Base-by-base conservation (phyloP, 2,329 filamentous ascomycete genomes). In the Pseudogymnoascus sp. region DNA sequence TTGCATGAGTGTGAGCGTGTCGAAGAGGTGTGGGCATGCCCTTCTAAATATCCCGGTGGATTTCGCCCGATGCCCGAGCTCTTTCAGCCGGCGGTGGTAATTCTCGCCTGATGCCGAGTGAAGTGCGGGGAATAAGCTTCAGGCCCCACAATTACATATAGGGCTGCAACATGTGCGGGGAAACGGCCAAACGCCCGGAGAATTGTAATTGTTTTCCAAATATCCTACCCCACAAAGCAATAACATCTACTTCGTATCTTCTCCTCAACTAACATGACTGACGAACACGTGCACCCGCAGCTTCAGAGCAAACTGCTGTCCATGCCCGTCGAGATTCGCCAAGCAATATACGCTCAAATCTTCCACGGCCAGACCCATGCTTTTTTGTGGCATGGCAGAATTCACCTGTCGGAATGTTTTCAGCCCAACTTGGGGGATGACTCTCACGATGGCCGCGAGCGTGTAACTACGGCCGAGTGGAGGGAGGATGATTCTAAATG, bases 51-150 rank as follows among this genome's bases (percentile, higher is more conserved):
- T 33, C 26, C 46, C 46, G 46, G 46, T 33, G 5, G 26, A 56
- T 11, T 26, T 56, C 46, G 46, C 46, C 46, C 46, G 46, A 56
- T 56, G 26, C 46, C 46, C 46, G 46, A 56, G 46, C 46, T 56
- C 46, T 31, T 56, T 56, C 46, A 56, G 46, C 46, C 46, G 46
- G 29, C 46, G 46, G 26, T 56, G 9, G 26, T 4, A 56, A 26
- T 31, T 56, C n/a, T 56, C 46, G 46, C 46, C 46, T 56, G 46
- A 56, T 56, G n/a, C 26, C 26, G 46, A 56, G 46, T 31, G n/a
- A 56, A 31, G 46, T 31, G 46, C 46, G 46, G 46, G 26, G 46
- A 56, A 56, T 33, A 56, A 53, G 46, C 46, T 26, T 9, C n/a
- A 10, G 11, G 46, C 10, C 17, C 46, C 46, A 56, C 26, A 56